phyloP scores from a whole-genome alignment of 257 asterid species.

The Solanum lignicaule region DNA sequence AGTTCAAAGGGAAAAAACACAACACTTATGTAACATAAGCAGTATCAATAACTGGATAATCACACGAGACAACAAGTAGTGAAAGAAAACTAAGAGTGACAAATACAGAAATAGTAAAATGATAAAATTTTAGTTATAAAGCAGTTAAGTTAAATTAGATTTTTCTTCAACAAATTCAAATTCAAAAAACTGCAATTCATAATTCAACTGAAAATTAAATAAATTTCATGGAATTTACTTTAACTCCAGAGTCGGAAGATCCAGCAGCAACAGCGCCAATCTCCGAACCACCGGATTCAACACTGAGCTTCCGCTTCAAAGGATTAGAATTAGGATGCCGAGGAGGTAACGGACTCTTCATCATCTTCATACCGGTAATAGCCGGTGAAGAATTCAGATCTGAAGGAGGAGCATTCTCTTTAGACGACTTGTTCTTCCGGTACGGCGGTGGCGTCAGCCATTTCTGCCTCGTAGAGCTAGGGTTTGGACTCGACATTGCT shows the following conservation, averaged over 20 bases:
- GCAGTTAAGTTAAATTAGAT: background rate
- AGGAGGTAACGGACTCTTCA: constrained; percentile 85
- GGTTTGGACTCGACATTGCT: constrained; percentile 42
- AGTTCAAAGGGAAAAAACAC: background rate
- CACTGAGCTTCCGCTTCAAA: constrained; percentile 73
- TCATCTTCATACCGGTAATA: constrained; percentile 17
- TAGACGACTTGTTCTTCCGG: constrained; percentile 52
- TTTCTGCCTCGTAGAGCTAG: constrained; percentile 22
- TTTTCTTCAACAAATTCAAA: background rate
- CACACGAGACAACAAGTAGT: background rate
- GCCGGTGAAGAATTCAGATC: constrained; percentile 19
- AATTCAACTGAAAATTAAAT: background rate
- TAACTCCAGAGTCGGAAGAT: constrained; percentile 65
- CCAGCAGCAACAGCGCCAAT: constrained; percentile 17
- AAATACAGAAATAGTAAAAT: background rate
- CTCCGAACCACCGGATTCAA: constrained; percentile 42
- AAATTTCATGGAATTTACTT: constrained; percentile 19
- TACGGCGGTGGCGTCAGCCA: constrained; percentile 27
- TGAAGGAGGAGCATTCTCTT: constrained; percentile 74
- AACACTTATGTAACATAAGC: background rate
- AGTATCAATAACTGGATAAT: background rate
- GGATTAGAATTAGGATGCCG: constrained; percentile 42
- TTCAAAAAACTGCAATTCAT: background rate
- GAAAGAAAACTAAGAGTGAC: background rate
- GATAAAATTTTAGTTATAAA: background rate